Percentiles rank a stretch among this genome's conserved stretches.
Conservation (phyloP, 495 filamentous ascomycete species). For the Polyplosphaeria fusca region DNA sequence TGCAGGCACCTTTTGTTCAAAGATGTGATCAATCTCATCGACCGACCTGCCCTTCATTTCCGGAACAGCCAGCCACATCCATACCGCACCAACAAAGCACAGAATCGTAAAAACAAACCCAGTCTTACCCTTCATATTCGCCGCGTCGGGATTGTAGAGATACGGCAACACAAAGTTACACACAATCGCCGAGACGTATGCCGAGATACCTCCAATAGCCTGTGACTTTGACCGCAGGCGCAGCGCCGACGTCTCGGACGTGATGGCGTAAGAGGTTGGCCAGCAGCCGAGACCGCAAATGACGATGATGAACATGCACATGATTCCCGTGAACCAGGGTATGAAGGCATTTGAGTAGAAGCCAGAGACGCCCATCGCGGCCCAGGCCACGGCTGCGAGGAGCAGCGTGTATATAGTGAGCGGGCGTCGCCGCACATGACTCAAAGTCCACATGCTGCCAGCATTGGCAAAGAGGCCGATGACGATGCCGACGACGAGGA, state of each 20-base stretch:
- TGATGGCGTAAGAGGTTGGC: conserved; percentile 19
- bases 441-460: conserved; percentile 7
- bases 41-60: conserved; percentile 24
- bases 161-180: conserved; percentile 8
- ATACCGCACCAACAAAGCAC: neutral
- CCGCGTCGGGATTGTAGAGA: conserved; percentile 14
- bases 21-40: conserved; percentile 24
- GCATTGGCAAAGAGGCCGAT: conserved; percentile 9
- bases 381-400: conserved; percentile 1
- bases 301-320: conserved; percentile 1
- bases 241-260: conserved; percentile 7
- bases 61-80: conserved; percentile 14
- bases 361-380: conserved; percentile 12
- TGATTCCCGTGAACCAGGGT: conserved; percentile 8
- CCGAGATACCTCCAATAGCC: conserved; percentile 11
- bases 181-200: conserved; percentile 7
- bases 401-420: conserved; percentile 1
- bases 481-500: conserved; percentile 19
- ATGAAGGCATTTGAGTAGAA: conserved; percentile 1
- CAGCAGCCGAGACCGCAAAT: conserved; percentile 16
- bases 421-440: conserved; percentile 7
- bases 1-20: conserved; percentile 7
- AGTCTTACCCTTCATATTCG: conserved; percentile 17
- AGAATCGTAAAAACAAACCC: conserved; percentile 14
- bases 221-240: conserved; percentile 15